A percentile compares a stretch with the other conserved stretches of the same genome.
These are phyloP conservation scores for Rhinocladiella similis DNA, from an alignment of 2,329 filamentous ascomycete genomes.

Conservation along the genomic window DNA sequence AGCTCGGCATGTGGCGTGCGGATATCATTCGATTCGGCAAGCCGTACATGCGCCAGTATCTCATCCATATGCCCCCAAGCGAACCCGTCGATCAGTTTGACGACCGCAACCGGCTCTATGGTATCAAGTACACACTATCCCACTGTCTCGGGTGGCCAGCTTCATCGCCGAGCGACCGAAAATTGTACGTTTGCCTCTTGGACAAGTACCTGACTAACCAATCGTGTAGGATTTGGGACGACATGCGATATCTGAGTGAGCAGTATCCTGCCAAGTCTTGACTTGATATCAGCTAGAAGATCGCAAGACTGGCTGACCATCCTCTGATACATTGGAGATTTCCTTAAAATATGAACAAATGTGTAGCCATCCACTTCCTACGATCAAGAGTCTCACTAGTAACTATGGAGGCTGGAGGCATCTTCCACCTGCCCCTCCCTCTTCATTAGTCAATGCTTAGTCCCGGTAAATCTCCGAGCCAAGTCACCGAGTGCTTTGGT, in stretches of 20 bases:
- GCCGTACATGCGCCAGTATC: constrained; percentile 12
- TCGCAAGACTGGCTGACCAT: too few relatives aligned
- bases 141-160: constrained; percentile 14
- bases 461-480: too few relatives aligned
- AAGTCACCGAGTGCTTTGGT: too few relatives aligned
- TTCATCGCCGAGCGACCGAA: constrained; percentile 9
- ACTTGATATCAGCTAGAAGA: neutral
- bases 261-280: neutral
- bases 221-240: neutral
- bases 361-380: too few relatives aligned
- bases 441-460: too few relatives aligned
- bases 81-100: constrained; percentile 24
- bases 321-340: too few relatives aligned
- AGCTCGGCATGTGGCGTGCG: constrained; percentile 20
- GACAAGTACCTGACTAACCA: neutral
- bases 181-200: constrained; percentile 10
- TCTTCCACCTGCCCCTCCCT: too few relatives aligned
- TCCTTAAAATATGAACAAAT: too few relatives aligned
- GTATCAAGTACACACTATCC: constrained; percentile 18
- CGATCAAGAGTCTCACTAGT: too few relatives aligned
- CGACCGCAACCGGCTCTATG: constrained; percentile 25
- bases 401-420: too few relatives aligned
- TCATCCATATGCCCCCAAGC: constrained; percentile 15
- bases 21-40: constrained; percentile 17
- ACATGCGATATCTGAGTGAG: constrained; percentile 1